Conservation (phyloP, 805 yeast species). For the Saccharomyces jurei region DNA sequence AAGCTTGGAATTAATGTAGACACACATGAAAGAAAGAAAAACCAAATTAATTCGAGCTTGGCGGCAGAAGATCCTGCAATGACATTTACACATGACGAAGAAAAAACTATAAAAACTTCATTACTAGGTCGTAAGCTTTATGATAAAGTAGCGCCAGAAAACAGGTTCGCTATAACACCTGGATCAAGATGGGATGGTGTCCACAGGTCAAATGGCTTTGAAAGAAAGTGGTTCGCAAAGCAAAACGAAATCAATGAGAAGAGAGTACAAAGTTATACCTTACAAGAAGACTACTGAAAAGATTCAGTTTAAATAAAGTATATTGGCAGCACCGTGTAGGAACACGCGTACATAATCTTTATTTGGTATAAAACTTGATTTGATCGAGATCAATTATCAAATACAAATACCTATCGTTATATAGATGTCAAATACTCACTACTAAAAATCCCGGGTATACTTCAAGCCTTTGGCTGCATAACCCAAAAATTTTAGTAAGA, state of each 20-base stretch:
- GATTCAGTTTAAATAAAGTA: slow-evolving; percentile 10
- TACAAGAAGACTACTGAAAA: slow-evolving; percentile 33
- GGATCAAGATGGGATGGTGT: slow-evolving; percentile 91
- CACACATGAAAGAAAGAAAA: slow-evolving; percentile 25
- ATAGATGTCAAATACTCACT: not conserved
- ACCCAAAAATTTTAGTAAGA: not conserved
- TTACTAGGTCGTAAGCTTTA: slow-evolving; percentile 48
- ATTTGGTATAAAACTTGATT: not conserved
- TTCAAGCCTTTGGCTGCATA: not conserved
- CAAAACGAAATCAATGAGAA: slow-evolving; percentile 32
- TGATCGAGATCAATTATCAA: not conserved
- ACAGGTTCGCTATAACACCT: slow-evolving; percentile 69
- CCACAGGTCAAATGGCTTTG: slow-evolving; percentile 84
- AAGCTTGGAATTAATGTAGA: slow-evolving; percentile 9
- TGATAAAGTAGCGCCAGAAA: slow-evolving; percentile 41
- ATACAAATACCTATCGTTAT: not conserved
- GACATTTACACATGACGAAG: slow-evolving; percentile 33
- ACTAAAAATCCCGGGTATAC: not conserved
- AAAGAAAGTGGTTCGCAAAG: slow-evolving; percentile 46
- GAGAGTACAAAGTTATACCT: slow-evolving; percentile 28
- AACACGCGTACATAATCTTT: not conserved
- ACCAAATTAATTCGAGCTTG: not conserved
- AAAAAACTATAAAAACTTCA: slow-evolving; percentile 7
- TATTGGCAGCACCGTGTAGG: not conserved
- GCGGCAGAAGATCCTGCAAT: slow-evolving; percentile 58